A percentile compares a stretch with the other conserved stretches of the same genome.
phyloP scores from a whole-genome alignment of 257 asterid species.

The Gynochthodes officinalis region DNA sequence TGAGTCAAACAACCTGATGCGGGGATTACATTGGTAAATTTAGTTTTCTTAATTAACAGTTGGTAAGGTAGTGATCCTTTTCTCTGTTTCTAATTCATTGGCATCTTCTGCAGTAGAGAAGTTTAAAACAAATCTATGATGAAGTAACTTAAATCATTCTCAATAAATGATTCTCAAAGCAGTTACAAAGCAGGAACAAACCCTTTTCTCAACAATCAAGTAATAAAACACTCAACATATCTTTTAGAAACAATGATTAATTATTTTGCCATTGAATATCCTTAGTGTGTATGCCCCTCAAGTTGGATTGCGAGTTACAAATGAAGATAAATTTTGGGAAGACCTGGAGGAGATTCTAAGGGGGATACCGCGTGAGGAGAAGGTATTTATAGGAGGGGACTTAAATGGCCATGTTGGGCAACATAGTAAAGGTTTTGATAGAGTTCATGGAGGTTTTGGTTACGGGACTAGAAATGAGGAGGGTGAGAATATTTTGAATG shows the following conservation, averaged over 20 bases:
- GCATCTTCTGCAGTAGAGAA: background rate
- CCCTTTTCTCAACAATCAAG: background rate
- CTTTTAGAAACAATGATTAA: background rate
- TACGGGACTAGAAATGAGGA: too few species aligned
- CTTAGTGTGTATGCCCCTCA: too few species aligned
- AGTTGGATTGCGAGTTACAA: too few species aligned
- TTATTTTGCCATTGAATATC: too few species aligned
- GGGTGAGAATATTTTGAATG: too few species aligned
- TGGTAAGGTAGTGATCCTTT: background rate
- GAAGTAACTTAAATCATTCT: background rate
- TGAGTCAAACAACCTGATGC: conserved; percentile 76
- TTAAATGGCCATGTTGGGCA: too few species aligned
- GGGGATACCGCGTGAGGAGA: too few species aligned
- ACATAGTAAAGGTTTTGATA: too few species aligned
- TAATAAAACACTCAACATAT: background rate
- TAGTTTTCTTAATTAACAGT: background rate
- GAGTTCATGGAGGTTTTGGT: too few species aligned
- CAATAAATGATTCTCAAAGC: background rate
- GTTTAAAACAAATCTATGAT: background rate
- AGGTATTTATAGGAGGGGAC: too few species aligned
- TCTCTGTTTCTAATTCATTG: background rate
- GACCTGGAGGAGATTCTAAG: too few species aligned
- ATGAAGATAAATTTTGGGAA: too few species aligned
- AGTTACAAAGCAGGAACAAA: background rate
- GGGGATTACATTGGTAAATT: conserved; percentile 8